Base-by-base conservation (phyloP, 306 rosid genomes). In the Trifolium dubium region DNA sequence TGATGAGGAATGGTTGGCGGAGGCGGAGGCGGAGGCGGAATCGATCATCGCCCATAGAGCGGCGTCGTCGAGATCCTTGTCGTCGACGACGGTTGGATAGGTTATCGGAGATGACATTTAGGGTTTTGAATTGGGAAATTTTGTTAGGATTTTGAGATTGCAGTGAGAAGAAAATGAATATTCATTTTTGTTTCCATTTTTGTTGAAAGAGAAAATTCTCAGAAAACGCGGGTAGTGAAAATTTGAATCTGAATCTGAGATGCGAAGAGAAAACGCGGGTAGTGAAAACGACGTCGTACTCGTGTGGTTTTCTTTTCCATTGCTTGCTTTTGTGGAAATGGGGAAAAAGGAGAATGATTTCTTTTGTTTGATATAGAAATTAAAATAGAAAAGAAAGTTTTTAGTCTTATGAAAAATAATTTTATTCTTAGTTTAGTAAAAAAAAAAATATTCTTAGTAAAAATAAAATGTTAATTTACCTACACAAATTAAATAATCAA, bases 31-130 rank as follows among this genome's bases (percentile, higher is more conserved):
- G 4, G 96, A 74, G 59, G 97, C 96, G 54, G 94, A 86, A 72
- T 93, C 98, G 41, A 93, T 91, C 41, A 93, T 91, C 1, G 96
- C 98, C 98, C 98, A 93, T 32, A 93, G 46, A 37, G 91, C 91
- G 2, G 86, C 96, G 74, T 93, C 98, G 85, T 91, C 98, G 50
- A 93, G 87, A 55, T 93, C 97, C 51, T 88, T 89, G 79, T 93
- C 98, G 79, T 91, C 96, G 44, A 79, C 47, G 17, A 84, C 73
- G 70, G 76, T 71, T 1, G 93, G 77, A 50, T 83, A 83, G 37
- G 85, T n/a, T 2, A 60, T 30, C 2, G 86, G 84, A 13, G 88
- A 82, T 6, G 90, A 81, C 92, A 89, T 85, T 65, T 35, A 71
- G 83, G 72, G 66, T 30, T 68, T 44, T 5, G 28, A n/a, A 14